Evolutionary conservation across 257 asterid species (phyloP), one percentile per base, ranked within the genome.

Genomic region (Lycium barbarum): DNA sequence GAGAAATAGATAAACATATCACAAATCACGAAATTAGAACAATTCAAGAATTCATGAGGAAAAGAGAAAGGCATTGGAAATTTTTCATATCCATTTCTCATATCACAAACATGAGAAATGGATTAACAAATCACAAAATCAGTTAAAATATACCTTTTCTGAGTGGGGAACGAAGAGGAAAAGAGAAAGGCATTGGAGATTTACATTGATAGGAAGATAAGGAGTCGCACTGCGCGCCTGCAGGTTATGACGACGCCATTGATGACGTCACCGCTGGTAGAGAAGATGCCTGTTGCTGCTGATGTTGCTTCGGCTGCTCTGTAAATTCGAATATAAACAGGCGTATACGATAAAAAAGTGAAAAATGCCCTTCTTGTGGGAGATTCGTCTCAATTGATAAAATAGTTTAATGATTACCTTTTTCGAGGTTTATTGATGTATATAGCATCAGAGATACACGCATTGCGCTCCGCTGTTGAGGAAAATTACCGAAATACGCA

Each of bases 351-450:
- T 40, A 3, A 6, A 26, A 26, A 14, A 83, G 51, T 38, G n/a
- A 1, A 36, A 22, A 22, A 66, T 35, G 73, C 6, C 73, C 18
- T 22, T 72, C 6, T n/a, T 43, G 43, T 18, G 9, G 36, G 81
- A 53, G 17, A 45, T 18, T 71, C 33, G 33, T 26, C 33, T 26
- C 33, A 26, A 26, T 40, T 40, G 33, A 40, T 2, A 43, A 72
- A 40, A 72, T 20, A 13, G 7, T 14, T 3, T 17, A 1, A 45
- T 38, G 26, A 18, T 83, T 67, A 95, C 98, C 85, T 92, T 92
- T 93, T 87, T 88, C 93, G n/a, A 62, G 97, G 98, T 85, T 91
- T 95, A 86, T 89, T 88, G 85, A 83, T 12, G 87, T 80, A 90
- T 80, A 90, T 65, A 95, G 89, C 88, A 92, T 93, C 14, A 94